These are phyloP conservation scores for Clonostachys sp. DNA, from an alignment of 2,329 filamentous ascomycete genomes.

Conservation along the genomic window DNA sequence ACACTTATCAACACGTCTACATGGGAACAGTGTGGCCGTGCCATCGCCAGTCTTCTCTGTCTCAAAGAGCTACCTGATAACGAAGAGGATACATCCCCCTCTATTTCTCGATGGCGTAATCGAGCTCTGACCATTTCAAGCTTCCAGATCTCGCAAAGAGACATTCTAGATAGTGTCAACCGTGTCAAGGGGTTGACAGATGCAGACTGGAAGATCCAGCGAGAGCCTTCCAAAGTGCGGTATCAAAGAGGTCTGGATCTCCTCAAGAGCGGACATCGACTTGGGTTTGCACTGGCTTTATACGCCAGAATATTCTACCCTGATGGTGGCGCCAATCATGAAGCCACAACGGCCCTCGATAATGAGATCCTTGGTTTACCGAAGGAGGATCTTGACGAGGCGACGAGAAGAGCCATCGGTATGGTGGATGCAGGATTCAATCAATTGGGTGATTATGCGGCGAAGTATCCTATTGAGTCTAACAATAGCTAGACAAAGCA, in stretches of 20 bases:
- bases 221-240: constrained; percentile 28
- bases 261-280: not conserved
- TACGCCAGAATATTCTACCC: constrained; percentile 52
- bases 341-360: constrained; percentile 21
- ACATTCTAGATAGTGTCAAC: constrained; percentile 59
- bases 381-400: constrained; percentile 53
- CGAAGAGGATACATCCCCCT: constrained; percentile 25
- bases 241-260: not conserved
- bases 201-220: constrained; percentile 53
- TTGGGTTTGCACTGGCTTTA: constrained; percentile 19
- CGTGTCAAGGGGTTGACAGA: constrained; percentile 53
- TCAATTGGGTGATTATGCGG: too few species aligned
- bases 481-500: too few species aligned
- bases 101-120: constrained; percentile 33
- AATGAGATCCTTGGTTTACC: constrained; percentile 55
- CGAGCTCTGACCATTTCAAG: constrained; percentile 45
- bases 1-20: constrained; percentile 54
- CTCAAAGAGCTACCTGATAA: constrained; percentile 38
- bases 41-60: constrained; percentile 42
- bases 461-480: too few species aligned
- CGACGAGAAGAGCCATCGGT: constrained; percentile 42
- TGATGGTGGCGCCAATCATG: constrained; percentile 19
- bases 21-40: constrained; percentile 52
- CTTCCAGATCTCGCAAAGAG: constrained; percentile 55
- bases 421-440: constrained; percentile 13